A percentile compares a stretch with the other conserved stretches of the same genome.
These are phyloP conservation scores for Aaosphaeria pasadenensis DNA, from an alignment of 2,329 filamentous ascomycete species.

Conservation along the genomic window DNA sequence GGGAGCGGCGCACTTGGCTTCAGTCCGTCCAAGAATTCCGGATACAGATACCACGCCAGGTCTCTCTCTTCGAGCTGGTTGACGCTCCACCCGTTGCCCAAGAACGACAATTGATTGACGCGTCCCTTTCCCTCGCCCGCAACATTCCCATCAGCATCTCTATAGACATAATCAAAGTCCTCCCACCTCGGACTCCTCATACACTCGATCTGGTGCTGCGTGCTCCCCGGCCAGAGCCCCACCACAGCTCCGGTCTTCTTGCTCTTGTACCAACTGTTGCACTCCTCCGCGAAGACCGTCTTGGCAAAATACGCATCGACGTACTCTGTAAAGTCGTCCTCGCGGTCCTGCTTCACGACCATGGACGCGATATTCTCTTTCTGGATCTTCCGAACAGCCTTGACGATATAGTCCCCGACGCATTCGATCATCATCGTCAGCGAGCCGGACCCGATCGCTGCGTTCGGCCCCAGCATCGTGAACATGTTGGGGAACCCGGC, in stretches of 20 bases:
- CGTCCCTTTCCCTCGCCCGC: neutral
- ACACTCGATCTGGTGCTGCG: slow-evolving; percentile 29
- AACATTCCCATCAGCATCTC: neutral
- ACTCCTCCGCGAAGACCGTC: slow-evolving; percentile 33
- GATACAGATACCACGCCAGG: slow-evolving; percentile 42
- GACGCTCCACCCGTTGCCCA: slow-evolving; percentile 31
- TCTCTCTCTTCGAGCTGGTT: slow-evolving; percentile 29
- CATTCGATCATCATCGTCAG: slow-evolving; percentile 43
- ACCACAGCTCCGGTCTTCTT: slow-evolving; percentile 19
- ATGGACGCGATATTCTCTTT: slow-evolving; percentile 42
- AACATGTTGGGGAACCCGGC: slow-evolving; percentile 39
- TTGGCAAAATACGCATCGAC: slow-evolving; percentile 31
- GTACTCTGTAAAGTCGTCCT: slow-evolving; percentile 27
- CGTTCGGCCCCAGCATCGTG: slow-evolving; percentile 43
- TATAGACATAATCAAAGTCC: slow-evolving; percentile 31
- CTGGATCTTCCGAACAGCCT: slow-evolving; percentile 41
- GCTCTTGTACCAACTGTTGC: slow-evolving; percentile 36
- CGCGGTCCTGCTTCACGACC: slow-evolving; percentile 22
- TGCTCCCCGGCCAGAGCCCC: slow-evolving; percentile 35
- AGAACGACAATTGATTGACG: slow-evolving; percentile 28
- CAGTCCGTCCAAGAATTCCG: slow-evolving; percentile 34
- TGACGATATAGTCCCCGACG: slow-evolving; percentile 39
- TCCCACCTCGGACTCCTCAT: slow-evolving; percentile 35
- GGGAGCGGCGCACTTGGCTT: slow-evolving; percentile 31
- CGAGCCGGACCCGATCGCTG: slow-evolving; percentile 38